Conservation (phyloP, 768 basidiomycete species). For the Termitomyces sp. region DNA sequence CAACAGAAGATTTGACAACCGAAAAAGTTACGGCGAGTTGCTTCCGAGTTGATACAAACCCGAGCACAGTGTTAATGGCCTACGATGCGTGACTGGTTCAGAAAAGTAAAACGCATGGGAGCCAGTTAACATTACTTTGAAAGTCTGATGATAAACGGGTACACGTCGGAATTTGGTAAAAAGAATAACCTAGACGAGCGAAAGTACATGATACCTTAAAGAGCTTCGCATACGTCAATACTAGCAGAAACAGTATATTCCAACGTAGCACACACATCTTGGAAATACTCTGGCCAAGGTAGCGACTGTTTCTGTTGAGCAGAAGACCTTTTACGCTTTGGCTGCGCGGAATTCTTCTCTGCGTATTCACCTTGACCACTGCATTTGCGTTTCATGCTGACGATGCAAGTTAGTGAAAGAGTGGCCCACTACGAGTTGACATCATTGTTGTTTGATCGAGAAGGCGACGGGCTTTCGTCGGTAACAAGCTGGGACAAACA, state of each 20-base stretch:
- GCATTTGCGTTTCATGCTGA: conserved; percentile 12
- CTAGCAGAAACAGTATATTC: background rate
- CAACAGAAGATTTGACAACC: conserved; percentile 72
- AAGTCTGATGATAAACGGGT: background rate
- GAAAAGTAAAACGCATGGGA: background rate
- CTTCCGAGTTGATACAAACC: conserved; percentile 79
- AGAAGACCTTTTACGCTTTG: background rate
- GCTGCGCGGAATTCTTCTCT: conserved; percentile 1
- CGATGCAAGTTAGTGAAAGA: background rate
- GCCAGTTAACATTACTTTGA: conserved; percentile 2
- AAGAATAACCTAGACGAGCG: no score
- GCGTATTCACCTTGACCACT: background rate
- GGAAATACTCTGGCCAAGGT: conserved; percentile 63
- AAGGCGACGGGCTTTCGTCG: background rate
- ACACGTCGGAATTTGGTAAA: background rate
- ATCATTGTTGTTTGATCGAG: conserved; percentile 1
- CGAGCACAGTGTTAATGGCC: conserved; percentile 87
- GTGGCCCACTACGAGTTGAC: background rate
- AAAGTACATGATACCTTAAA: background rate
- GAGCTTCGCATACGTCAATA: conserved; percentile 21
- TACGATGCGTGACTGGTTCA: conserved; percentile 21
- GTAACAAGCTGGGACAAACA: conserved; percentile 1
- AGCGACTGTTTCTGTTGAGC: conserved; percentile 1
- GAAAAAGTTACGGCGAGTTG: conserved; percentile 78
- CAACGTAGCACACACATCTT: conserved; percentile 26